Percentiles rank a stretch among this genome's conserved stretches.
Conservation (phyloP, 495 filamentous ascomycete genomes). For the Neurospora africana region DNA sequence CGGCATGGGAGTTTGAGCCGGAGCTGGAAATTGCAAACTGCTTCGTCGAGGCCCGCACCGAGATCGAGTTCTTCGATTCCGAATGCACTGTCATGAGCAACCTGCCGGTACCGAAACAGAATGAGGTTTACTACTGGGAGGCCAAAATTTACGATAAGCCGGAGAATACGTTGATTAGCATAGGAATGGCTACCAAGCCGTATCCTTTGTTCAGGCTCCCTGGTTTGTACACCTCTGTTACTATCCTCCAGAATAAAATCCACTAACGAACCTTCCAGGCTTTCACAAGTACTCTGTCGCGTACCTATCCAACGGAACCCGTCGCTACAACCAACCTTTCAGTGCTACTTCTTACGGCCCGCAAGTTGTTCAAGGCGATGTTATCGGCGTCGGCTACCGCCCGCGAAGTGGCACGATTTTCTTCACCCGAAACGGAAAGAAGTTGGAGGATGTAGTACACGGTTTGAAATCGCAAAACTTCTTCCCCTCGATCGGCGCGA, state of each 20-base stretch:
- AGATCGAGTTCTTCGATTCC: conserved; percentile 97
- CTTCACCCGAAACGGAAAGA: conserved; percentile 97
- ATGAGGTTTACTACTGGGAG: conserved; percentile 99
- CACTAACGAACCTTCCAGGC: conserved; percentile 37
- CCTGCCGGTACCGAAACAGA: conserved; percentile 92
- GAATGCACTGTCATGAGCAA: conserved; percentile 98
- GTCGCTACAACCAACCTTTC: conserved; percentile 90
- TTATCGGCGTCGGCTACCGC: conserved; percentile 91
- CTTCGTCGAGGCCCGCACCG: conserved; percentile 90
- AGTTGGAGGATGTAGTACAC: conserved; percentile 88
- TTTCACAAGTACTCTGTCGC: conserved; percentile 87
- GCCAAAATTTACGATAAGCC: conserved; percentile 98
- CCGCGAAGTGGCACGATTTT: conserved; percentile 91
- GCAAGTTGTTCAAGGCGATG: conserved; percentile 78
- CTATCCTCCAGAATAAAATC: not conserved
- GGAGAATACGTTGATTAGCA: conserved; percentile 69
- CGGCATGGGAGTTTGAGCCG: conserved; percentile 97
- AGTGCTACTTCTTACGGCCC: conserved; percentile 68
- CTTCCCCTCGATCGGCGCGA: conserved; percentile 91
- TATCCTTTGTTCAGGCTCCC: conserved; percentile 92
- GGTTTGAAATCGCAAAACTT: conserved; percentile 90
- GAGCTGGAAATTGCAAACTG: conserved; percentile 98
- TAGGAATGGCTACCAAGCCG: conserved; percentile 91
- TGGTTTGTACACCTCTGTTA: conserved; percentile 38
- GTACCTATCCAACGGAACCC: conserved; percentile 76